A percentile compares a stretch with the other conserved stretches of the same genome.
These are phyloP conservation scores for Mycocalia duriaeana DNA, from an alignment of 1,284 basidiomycete species.

Conservation along the genomic window DNA sequence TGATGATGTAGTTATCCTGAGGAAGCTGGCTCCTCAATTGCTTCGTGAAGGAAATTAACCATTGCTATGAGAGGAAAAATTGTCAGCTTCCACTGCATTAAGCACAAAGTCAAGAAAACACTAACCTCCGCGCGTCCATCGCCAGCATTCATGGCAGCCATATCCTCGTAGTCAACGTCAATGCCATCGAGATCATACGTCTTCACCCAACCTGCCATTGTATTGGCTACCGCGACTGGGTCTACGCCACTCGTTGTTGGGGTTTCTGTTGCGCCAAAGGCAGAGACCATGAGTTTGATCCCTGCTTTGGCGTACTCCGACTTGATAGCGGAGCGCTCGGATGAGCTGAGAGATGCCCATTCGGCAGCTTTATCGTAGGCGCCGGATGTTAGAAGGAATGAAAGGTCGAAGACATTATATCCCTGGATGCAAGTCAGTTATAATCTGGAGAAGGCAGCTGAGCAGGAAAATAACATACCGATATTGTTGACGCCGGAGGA, in stretches of 20 bases:
- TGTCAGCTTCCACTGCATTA: background rate
- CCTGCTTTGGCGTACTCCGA: conserved; percentile 50
- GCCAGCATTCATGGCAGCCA: conserved; percentile 40
- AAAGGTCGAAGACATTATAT: conserved; percentile 35
- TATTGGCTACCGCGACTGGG: conserved; percentile 41
- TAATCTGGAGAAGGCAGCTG: background rate
- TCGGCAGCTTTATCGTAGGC: conserved; percentile 43
- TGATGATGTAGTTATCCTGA: conserved; percentile 35
- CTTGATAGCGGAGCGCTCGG: conserved; percentile 39
- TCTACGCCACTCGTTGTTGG: conserved; percentile 43
- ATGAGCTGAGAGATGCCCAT: conserved; percentile 35
- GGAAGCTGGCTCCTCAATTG: conserved; percentile 36
- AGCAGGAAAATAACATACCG: conserved; percentile 22
- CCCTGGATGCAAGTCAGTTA: conserved; percentile 19
- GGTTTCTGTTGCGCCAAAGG: conserved; percentile 50
- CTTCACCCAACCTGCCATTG: conserved; percentile 46
- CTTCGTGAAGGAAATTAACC: conserved; percentile 41
- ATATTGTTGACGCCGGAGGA: conserved; percentile 36
- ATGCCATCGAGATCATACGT: conserved; percentile 47
- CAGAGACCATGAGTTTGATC: conserved; percentile 52
- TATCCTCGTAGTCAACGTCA: conserved; percentile 54
- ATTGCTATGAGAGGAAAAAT: conserved; percentile 23
- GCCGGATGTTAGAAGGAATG: conserved; percentile 47
- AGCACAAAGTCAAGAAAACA: background rate
- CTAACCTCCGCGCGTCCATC: conserved; percentile 32